Evolutionary conservation across 1,139 yeast species (phyloP), one percentile per base, ranked within the genome.

Genomic region (Scheffersomyces lignicola): DNA sequence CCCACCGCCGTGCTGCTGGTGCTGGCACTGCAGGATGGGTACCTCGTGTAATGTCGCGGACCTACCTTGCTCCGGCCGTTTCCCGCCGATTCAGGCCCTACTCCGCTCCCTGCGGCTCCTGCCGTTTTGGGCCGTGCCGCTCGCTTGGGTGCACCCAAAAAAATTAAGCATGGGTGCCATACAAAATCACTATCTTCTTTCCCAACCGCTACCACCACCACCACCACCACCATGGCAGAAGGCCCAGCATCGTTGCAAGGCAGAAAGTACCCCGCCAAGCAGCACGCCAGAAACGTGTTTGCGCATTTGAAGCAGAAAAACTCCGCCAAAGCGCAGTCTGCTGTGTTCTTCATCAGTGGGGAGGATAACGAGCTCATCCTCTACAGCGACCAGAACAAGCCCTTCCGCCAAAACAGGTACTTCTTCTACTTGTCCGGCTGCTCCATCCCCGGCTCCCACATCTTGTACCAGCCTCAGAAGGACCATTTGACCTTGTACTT

Each of bases 361-460:
- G 82, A 85, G 35, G 65, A 65, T 35, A 58, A 72, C 23, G 81
- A 76, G 46, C 60, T 73, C 33, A 80, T 82, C 58, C 83, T 87
- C 31, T 85, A 88, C 61, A 79, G 89, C 52, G 98, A 92, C 60
- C 89, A 83, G 48, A 68, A 79, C 4, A 78, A 78, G 45, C 84
- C 87, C 10, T 74, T 90, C 49, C 80, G 96, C 63, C 98, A 92
- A 60, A 84, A 87, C 59, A 72, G 97, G 39, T 89, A 89, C 63
- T 92, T 92, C 60, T 88, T 73, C 62, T 92, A 92, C 56, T 65
- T 92, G 35, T 67, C 88, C 3, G 98, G 98, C n/a, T 83, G 84
- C 37, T 80, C 84, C 44, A 72, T 86, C 32, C 89, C 95, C 1
- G 94, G 92, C 1, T 72, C 84, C 24, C 85, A 78, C 46, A 75